Conservation (phyloP, 352 stramenopile species). For the Phytophthora pluvialis region DNA sequence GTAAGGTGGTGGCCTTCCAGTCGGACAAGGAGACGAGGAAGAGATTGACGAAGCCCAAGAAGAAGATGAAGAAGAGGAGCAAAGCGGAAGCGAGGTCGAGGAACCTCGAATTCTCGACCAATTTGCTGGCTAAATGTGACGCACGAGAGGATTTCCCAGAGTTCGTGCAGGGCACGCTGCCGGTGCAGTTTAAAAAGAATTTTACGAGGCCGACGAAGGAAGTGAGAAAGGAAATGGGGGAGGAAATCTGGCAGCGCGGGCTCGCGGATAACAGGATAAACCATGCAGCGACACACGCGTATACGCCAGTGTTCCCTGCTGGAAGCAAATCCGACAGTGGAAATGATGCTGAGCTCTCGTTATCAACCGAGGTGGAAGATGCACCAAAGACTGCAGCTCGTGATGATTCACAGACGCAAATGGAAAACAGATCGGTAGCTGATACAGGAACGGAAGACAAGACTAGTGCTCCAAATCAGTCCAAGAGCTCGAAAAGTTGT, state of each 20-base stretch:
- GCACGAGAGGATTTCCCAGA: conserved; percentile 55
- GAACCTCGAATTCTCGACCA: conserved; percentile 42
- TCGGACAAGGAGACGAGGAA: conserved; percentile 23
- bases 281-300: conserved; percentile 41
- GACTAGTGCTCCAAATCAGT: neutral
- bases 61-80: conserved; percentile 15
- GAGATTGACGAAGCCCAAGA: conserved; percentile 19
- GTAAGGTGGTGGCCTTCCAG: conserved; percentile 46
- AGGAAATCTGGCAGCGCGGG: conserved; percentile 43
- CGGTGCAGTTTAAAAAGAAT: conserved; percentile 36
- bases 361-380: neutral
- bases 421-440: neutral
- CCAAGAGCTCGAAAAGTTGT: neutral
- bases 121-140: conserved; percentile 38
- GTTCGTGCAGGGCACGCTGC: conserved; percentile 58
- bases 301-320: conserved; percentile 1
- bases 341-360: neutral
- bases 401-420: neutral
- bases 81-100: conserved; percentile 5
- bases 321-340: neutral
- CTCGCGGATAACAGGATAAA: conserved; percentile 55
- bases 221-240: conserved; percentile 45
- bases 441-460: neutral
- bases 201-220: conserved; percentile 34
- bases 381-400: neutral